Percentiles rank a stretch among this genome's conserved stretches.
These are phyloP conservation scores for Rhizophora mangle DNA, from an alignment of 345 rosid species.

Conservation along the genomic window DNA sequence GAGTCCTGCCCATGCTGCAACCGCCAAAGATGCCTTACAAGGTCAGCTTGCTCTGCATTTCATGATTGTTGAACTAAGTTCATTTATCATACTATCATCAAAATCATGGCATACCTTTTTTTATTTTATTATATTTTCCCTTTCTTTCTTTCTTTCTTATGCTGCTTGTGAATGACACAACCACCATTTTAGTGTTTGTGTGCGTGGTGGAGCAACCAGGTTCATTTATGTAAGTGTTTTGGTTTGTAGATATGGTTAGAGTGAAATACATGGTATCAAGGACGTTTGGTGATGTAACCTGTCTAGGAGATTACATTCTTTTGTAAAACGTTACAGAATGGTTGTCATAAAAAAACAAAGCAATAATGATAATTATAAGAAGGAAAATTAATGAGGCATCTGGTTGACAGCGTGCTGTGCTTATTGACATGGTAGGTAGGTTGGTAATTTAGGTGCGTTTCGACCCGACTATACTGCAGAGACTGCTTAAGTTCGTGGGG, in stretches of 20 bases:
- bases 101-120: neutral
- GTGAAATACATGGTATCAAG: neutral
- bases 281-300: neutral
- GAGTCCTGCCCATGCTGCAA: slow-evolving; percentile 68
- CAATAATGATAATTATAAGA: neutral
- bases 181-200: neutral
- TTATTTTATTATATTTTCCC: too few relatives aligned
- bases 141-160: neutral
- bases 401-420: neutral
- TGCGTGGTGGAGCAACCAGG: neutral
- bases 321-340: neutral
- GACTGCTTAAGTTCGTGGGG: neutral
- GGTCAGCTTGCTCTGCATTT: slow-evolving; percentile 35
- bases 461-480: neutral
- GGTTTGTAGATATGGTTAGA: neutral
- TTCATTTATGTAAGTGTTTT: neutral
- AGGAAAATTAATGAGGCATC: neutral
- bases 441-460: neutral
- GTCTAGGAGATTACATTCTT: neutral
- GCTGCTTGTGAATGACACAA: neutral
- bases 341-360: neutral
- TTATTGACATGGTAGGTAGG: neutral
- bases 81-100: neutral
- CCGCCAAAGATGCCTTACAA: slow-evolving; percentile 67
- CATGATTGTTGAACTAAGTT: neutral